These are phyloP conservation scores for Ailanthus altissimus DNA, from an alignment of 345 rosid genomes.

Conservation along the genomic window DNA sequence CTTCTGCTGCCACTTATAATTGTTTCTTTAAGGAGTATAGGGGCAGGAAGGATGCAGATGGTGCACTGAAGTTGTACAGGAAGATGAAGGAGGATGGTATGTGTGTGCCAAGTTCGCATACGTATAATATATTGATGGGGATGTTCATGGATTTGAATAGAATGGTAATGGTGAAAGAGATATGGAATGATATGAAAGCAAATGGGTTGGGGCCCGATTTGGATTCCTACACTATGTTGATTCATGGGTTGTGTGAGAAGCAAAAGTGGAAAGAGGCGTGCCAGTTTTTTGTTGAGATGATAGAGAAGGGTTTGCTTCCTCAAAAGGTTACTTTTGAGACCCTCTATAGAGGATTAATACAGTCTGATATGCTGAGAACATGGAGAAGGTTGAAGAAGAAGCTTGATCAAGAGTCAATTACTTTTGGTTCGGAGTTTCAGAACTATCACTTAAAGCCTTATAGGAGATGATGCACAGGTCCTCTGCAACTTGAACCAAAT, in stretches of 20 bases:
- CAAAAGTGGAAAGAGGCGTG: conserved; percentile 80
- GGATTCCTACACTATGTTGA: conserved; percentile 73
- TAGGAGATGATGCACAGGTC: conserved; percentile 41
- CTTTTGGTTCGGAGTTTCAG: conserved; percentile 73
- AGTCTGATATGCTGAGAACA: conserved; percentile 80
- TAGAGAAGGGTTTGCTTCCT: conserved; percentile 84
- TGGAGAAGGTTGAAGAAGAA: conserved; percentile 93
- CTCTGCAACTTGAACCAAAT: not conserved
- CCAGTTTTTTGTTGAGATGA: conserved; percentile 80
- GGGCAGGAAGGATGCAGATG: conserved; percentile 67
- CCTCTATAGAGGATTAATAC: conserved; percentile 74
- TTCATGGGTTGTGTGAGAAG: conserved; percentile 68
- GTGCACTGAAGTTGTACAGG: conserved; percentile 69
- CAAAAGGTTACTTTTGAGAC: conserved; percentile 86
- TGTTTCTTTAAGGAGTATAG: conserved; percentile 87
- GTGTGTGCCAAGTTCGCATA: conserved; percentile 50
- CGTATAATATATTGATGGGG: conserved; percentile 64
- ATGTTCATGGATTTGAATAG: conserved; percentile 59
- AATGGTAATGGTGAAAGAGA: conserved; percentile 55
- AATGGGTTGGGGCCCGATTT: conserved; percentile 68
- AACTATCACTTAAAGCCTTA: conserved; percentile 67
- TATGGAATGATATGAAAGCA: conserved; percentile 72
- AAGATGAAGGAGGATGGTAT: conserved; percentile 57
- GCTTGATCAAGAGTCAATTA: conserved; percentile 74
- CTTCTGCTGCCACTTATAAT: conserved; percentile 66